Percentiles rank a stretch among this genome's conserved stretches.
Evolutionary conservation across 1,139 yeast species (phyloP).

Genomic region (Protomyces inouyei): DNA sequence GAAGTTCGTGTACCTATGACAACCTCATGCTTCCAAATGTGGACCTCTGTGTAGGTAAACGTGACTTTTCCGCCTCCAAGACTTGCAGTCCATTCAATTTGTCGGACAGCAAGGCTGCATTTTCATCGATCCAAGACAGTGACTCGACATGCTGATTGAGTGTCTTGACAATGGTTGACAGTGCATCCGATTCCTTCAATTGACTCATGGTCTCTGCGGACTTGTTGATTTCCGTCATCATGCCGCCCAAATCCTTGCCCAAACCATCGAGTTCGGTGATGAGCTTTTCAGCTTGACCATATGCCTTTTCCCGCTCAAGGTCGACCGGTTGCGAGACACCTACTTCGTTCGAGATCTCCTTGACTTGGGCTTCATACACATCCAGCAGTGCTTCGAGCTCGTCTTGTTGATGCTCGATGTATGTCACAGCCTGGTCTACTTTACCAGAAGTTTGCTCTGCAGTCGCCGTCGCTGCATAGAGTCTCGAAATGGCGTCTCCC

Average conservation of each 20-base stretch:
- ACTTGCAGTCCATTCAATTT: constrained; percentile 48
- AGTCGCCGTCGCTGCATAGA: constrained; percentile 70
- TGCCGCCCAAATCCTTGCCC: constrained; percentile 67
- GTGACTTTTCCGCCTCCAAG: not conserved
- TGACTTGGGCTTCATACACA: constrained; percentile 82
- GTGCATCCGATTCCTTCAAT: constrained; percentile 43
- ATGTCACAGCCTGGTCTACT: constrained; percentile 79
- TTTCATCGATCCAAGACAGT: constrained; percentile 75
- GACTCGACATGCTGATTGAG: constrained; percentile 87
- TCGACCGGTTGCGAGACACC: constrained; percentile 51
- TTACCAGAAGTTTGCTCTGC: constrained; percentile 83
- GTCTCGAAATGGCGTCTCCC: constrained; percentile 74
- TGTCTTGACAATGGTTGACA: constrained; percentile 64
- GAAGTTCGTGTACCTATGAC: not conserved
- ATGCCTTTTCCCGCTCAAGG: constrained; percentile 85
- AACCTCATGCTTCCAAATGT: not conserved
- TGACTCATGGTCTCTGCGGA: constrained; percentile 80
- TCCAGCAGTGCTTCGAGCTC: constrained; percentile 79
- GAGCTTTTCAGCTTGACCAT: constrained; percentile 69
- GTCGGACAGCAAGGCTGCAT: constrained; percentile 62
- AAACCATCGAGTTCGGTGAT: constrained; percentile 75
- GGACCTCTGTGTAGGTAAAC: not conserved
- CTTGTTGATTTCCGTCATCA: constrained; percentile 79
- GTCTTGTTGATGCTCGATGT: constrained; percentile 87
- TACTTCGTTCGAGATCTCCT: constrained; percentile 41